A percentile compares a stretch with the other conserved stretches of the same genome.
phyloP scores from a whole-genome alignment of 2,329 filamentous ascomycete genomes.

The Exophiala mesophila region DNA sequence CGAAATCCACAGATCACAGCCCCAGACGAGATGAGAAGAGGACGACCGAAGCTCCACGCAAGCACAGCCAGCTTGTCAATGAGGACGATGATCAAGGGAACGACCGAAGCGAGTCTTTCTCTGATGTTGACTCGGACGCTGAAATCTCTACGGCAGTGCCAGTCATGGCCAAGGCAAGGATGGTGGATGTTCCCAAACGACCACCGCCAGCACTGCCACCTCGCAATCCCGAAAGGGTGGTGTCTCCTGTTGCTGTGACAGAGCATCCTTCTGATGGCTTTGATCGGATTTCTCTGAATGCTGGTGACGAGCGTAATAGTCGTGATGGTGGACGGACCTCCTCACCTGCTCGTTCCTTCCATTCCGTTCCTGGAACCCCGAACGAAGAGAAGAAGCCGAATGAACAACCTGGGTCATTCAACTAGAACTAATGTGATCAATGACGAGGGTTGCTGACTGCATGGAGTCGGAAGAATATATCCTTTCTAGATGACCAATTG shows the following conservation, averaged over 20 bases:
- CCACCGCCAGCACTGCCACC: conserved; percentile 71
- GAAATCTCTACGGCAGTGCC: conserved; percentile 59
- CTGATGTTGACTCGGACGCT: conserved; percentile 26
- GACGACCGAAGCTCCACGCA: conserved; percentile 9
- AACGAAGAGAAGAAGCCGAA: conserved; percentile 18
- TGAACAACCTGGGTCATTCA: conserved; percentile 16
- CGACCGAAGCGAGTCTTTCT: conserved; percentile 18
- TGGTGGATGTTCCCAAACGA: conserved; percentile 82
- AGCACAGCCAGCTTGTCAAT: conserved; percentile 20
- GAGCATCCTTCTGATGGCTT: conserved; percentile 28
- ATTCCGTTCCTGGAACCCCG: conserved; percentile 23
- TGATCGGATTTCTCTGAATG: conserved; percentile 31
- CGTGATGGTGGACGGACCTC: conserved; percentile 8
- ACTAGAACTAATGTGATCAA: conserved; percentile 1
- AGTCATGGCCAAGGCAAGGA: conserved; percentile 67
- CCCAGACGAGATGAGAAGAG: conserved; percentile 25
- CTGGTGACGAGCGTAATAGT: conserved; percentile 17
- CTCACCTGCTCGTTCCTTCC: conserved; percentile 15
- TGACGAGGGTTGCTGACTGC: neutral
- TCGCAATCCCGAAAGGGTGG: conserved; percentile 57
- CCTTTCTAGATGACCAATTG: no score
- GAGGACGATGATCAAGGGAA: conserved; percentile 9
- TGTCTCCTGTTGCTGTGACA: conserved; percentile 26
- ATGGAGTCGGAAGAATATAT: neutral
- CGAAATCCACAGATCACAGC: conserved; percentile 52